Base-by-base conservation (phyloP, 768 basidiomycete species). In the Ramaria rubella region DNA sequence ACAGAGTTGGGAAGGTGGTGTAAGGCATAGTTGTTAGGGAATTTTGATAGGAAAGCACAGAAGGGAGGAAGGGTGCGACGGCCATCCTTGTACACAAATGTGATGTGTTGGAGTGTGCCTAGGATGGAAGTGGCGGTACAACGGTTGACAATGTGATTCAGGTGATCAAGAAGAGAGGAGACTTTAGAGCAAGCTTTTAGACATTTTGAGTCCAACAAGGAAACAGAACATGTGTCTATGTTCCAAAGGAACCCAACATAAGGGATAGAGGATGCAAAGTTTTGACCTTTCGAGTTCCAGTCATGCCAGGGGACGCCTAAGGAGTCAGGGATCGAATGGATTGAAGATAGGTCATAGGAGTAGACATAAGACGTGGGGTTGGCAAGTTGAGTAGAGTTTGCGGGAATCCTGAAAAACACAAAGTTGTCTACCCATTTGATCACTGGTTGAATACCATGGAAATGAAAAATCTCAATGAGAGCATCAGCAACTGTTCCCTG, bases 361-460 rank as follows among this genome's bases (percentile, higher is more conserved):
- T 31, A 33, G 4, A 36, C 17, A 14, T 4, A 31, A 15, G 14
- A 5, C n/a, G n/a, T n/a, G n/a, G n/a, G n/a, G n/a, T n/a, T n/a
- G n/a, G n/a, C 3, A 21, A 6, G 1, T 12, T 11, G 5, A 23
- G 29, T 5, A 31, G 49, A 15, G 12, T 12, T 2, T 9, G 27
- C 5, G 3, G 30, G 9, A 14, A 5, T 14, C 1, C 62, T 58
- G n/a, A 72, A 65, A 49, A 72, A 70, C 0, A 69, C 29, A 40
- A 71, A 74, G 46, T 74, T 67, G 33, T 75, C 70, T 0, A 71
- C 72, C 73, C 73, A 75, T 26, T 72, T 73, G 5, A 66, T 51
- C 2, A 69, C 34, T 0, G 63, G 61, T 0, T 63, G 33, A 4
- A 72, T 53, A 2, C 59, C 59, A 6, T 61, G 33, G 2, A 38